phyloP scores from a whole-genome alignment of 257 asterid genomes.

The Fraxinus americana region DNA sequence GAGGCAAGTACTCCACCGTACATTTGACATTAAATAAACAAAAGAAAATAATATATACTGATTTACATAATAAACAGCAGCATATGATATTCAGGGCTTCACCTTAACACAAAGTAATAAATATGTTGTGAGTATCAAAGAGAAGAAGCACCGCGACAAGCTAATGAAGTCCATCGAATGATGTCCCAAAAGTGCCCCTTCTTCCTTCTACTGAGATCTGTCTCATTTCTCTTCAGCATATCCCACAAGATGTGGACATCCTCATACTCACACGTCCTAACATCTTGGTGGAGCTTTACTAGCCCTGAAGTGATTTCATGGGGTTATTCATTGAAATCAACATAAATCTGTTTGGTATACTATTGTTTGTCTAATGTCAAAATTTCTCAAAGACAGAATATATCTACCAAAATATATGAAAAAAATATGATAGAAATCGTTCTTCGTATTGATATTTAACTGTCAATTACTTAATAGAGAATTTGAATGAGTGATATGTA shows the following conservation, averaged over 20 bases:
- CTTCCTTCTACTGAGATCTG: constrained; percentile 2
- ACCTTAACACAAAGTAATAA: too few relatives aligned
- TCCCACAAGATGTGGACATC: constrained; percentile 68
- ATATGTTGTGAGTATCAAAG: not conserved
- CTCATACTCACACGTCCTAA: constrained; percentile 59
- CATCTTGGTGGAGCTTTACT: constrained; percentile 42
- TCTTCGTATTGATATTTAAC: not conserved
- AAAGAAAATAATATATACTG: too few relatives aligned
- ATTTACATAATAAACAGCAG: too few relatives aligned
- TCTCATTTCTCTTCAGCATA: constrained; percentile 46
- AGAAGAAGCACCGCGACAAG: constrained; percentile 6
- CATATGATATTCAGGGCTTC: too few relatives aligned
- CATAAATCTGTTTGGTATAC: too few relatives aligned
- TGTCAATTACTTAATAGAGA: not conserved
- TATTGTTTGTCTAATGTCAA: too few relatives aligned
- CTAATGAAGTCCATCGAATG: constrained; percentile 28
- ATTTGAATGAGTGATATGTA: too few relatives aligned
- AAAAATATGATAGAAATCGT: not conserved
- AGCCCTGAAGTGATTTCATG: constrained; percentile 32
- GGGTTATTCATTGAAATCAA: too few relatives aligned
- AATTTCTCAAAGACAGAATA: too few relatives aligned
- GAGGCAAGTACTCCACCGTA: too few relatives aligned
- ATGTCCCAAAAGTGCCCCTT: constrained; percentile 32
- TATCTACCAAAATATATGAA: not conserved
- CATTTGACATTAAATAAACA: not conserved